Evolutionary conservation across 2,329 filamentous ascomycete species (phyloP).

Genomic region (Boeremia lycopersici): DNA sequence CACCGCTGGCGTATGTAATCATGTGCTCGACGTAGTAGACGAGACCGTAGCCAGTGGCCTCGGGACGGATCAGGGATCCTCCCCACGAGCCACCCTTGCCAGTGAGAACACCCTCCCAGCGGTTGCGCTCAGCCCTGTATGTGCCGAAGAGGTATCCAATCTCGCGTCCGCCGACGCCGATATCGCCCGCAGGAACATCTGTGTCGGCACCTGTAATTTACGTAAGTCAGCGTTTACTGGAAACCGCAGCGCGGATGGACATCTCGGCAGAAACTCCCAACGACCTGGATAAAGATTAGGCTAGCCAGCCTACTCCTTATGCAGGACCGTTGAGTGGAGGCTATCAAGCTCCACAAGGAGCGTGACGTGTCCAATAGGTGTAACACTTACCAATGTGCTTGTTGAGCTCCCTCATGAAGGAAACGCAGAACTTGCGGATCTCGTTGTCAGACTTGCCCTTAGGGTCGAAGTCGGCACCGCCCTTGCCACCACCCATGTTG

Average conservation of each 20-base stretch:
- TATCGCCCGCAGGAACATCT: constrained; percentile 95
- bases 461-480: constrained; percentile 97
- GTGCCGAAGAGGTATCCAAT: constrained; percentile 94
- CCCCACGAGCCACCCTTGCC: constrained; percentile 95
- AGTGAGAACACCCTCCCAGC: constrained; percentile 94
- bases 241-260: constrained; percentile 3
- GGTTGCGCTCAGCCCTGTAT: constrained; percentile 86
- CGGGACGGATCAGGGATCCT: constrained; percentile 89
- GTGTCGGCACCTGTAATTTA: constrained; percentile 71
- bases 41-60: constrained; percentile 95
- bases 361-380: constrained; percentile 8
- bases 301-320: constrained; percentile 21
- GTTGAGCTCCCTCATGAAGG: constrained; percentile 95
- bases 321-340: constrained; percentile 19
- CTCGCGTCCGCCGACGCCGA: constrained; percentile 90
- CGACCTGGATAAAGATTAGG: constrained; percentile 17
- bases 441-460: constrained; percentile 98
- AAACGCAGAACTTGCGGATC: constrained; percentile 94
- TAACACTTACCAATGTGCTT: constrained; percentile 73
- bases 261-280: constrained; percentile 1
- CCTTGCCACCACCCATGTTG: constrained; percentile 96
- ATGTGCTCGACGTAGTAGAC: constrained; percentile 67
- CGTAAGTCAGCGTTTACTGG: constrained; percentile 48
- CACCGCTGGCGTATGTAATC: constrained; percentile 78
- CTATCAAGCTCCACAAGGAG: constrained; percentile 18